Percentiles rank a stretch among this genome's conserved stretches.
Evolutionary conservation across 345 rosid genomes (phyloP).

Genomic region (Raphanus sativus): DNA sequence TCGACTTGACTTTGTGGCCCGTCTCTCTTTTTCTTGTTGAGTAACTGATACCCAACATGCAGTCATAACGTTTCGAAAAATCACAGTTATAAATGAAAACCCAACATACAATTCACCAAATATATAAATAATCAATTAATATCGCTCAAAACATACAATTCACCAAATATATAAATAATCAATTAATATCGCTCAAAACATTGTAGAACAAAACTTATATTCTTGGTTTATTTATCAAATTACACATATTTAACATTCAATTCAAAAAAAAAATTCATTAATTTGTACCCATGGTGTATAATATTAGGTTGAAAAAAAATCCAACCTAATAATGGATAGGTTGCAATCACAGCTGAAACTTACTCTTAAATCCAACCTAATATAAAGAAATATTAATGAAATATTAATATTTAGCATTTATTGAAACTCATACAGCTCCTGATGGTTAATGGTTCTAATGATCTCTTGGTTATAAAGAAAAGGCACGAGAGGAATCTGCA

Average conservation of each 20-base stretch:
- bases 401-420: not conserved
- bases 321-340: too few relatives aligned
- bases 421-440: not conserved
- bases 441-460: not conserved
- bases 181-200: too few relatives aligned
- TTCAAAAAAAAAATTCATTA: too few relatives aligned
- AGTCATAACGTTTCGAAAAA: not conserved
- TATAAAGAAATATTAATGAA: too few relatives aligned
- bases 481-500: constrained; percentile 31
- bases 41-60: not conserved
- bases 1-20: constrained; percentile 22
- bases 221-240: not conserved
- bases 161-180: too few relatives aligned
- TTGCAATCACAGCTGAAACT: too few relatives aligned
- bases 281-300: too few relatives aligned
- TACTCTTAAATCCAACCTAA: too few relatives aligned
- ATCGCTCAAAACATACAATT: too few relatives aligned
- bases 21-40: not conserved
- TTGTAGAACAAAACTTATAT: not conserved
- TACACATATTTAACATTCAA: too few relatives aligned
- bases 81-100: not conserved
- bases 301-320: too few relatives aligned
- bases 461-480: constrained; percentile 30
- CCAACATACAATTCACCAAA: not conserved
- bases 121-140: not conserved